Base-by-base conservation (phyloP, 352 stramenopile species). In the Pythium monospermum region DNA sequence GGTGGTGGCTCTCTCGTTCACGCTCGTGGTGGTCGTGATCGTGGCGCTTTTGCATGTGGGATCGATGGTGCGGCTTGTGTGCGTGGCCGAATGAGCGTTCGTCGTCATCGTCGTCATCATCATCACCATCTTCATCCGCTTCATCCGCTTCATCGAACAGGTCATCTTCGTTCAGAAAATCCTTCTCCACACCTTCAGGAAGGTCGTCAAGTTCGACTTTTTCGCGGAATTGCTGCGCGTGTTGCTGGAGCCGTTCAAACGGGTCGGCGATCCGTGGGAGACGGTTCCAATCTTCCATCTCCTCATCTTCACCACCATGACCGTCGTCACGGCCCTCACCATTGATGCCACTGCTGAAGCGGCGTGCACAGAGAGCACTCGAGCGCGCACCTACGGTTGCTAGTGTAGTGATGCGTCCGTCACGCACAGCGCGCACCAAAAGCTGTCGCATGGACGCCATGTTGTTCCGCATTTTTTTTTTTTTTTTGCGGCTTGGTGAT, bases 161-260 rank as follows among this genome's bases (percentile, higher is more conserved):
- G 1, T 59, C 52, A 0, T 64, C 47, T 5, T 57, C 35, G 3
- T 11, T 53, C n/a, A 48, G 19, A 3, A 44, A 45, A 0, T 61
- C 42, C 13, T 64, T 30, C 4, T 61, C 49, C 6, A 55, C 53
- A 10, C 40, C 36, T 21, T 61, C 44, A 3, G 44, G 30, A 42
- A 57, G 35, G 11, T 66, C 53, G 25, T 55, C 46, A 54, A 66
- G 1, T 39, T 53, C 13, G 41, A 39, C 16, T 55, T 67, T 51
- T 64, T 66, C 4, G 27, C 57, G 74, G 60, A 85, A 91, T 35
- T 85, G 56, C 57, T 84, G 64, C 53, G 74, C 83, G 59, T 85
- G 69, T 51, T 81, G 73, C 57, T 88, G 31, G 25, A 91, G 63
- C 7, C 73, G 73, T 56, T 88, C 75, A 1, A 91, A 78, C 23